Conservation (phyloP, 805 yeast species). For the Yarrowia bubula region DNA sequence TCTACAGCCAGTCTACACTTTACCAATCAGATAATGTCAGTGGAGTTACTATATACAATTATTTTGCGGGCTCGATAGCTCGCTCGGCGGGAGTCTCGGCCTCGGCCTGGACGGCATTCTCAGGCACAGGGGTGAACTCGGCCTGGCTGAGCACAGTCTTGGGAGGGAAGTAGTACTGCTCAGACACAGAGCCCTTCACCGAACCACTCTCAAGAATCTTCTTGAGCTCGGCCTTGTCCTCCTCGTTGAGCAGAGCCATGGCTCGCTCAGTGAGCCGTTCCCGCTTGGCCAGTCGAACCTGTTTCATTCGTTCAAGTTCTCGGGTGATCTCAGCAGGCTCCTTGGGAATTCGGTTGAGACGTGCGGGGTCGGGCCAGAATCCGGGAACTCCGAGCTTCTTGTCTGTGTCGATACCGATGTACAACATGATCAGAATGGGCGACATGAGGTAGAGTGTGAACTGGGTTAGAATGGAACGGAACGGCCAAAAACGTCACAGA, state of each 20-base stretch:
- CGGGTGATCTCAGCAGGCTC: slow-evolving; percentile 90
- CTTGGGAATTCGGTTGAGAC: slow-evolving; percentile 86
- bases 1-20: too few relatives aligned
- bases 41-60: slow-evolving; percentile 26
- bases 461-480: slow-evolving; percentile 23
- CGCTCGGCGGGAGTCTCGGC: slow-evolving; percentile 8
- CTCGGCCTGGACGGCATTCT: slow-evolving; percentile 5
- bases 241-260: slow-evolving; percentile 50
- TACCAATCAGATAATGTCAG: too few relatives aligned
- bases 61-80: slow-evolving; percentile 19
- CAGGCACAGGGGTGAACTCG: not conserved
- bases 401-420: slow-evolving; percentile 88
- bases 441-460: slow-evolving; percentile 73
- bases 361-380: slow-evolving; percentile 95
- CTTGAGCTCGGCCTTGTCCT: slow-evolving; percentile 25
- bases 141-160: not conserved
- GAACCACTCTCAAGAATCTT: slow-evolving; percentile 19
- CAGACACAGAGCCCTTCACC: slow-evolving; percentile 25
- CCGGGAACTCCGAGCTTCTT: slow-evolving; percentile 86
- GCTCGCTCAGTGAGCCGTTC: slow-evolving; percentile 70
- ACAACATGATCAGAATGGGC: slow-evolving; percentile 90
- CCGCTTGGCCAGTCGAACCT: slow-evolving; percentile 72
- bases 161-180: slow-evolving; percentile 24
- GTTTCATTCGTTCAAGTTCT: slow-evolving; percentile 82
- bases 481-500: not conserved